phyloP scores from a whole-genome alignment of 257 asterid genomes.

The Solanum ossicruentum region DNA sequence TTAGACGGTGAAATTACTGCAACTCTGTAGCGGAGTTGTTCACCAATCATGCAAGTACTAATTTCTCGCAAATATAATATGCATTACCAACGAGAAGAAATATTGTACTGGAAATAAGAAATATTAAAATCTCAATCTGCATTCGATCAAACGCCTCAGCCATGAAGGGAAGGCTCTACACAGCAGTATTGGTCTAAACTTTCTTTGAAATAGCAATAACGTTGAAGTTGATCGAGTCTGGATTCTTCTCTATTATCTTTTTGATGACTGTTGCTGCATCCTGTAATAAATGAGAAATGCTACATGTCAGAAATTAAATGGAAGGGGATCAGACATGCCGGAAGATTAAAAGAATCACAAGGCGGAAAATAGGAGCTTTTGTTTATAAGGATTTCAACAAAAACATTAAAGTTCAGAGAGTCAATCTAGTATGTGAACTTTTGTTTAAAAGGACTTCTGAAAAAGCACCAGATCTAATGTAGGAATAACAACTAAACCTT shows the following conservation, averaged over 20 bases:
- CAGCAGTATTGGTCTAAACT: background rate
- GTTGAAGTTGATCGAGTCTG: constrained; percentile 63
- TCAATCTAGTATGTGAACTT: background rate
- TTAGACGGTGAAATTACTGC: background rate
- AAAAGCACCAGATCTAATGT: background rate
- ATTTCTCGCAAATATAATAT: background rate
- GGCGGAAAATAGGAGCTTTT: background rate
- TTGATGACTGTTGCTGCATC: constrained; percentile 65
- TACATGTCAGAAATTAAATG: background rate
- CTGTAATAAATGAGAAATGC: constrained; percentile 16
- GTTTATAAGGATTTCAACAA: background rate
- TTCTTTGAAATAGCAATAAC: constrained; percentile 66
- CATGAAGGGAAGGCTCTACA: background rate
- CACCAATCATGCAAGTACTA: background rate
- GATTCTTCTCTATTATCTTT: constrained; percentile 56
- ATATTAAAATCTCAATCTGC: background rate
- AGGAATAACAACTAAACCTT: background rate
- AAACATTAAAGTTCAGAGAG: background rate
- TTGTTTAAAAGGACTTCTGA: background rate
- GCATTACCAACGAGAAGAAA: background rate
- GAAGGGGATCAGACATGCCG: no score
- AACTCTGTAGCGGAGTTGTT: background rate
- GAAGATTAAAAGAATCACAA: background rate
- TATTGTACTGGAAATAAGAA: background rate
- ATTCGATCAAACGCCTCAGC: background rate